phyloP scores from a whole-genome alignment of 805 yeast genomes.

The Candida vaughaniae region DNA sequence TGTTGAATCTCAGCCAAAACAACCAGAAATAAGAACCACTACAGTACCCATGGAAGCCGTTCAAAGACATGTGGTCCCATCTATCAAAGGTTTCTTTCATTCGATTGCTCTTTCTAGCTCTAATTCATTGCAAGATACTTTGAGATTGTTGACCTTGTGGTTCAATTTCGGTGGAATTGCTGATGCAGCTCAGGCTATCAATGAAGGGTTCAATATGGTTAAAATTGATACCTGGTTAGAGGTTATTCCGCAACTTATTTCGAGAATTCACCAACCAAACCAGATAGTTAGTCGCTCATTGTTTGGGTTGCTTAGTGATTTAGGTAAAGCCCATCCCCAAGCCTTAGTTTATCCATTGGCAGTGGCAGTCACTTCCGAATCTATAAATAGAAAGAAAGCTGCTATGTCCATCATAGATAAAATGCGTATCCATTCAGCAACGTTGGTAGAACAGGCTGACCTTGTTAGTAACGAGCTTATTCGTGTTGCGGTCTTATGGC shows the following conservation, averaged over 20 bases:
- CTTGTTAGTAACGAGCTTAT: constrained; percentile 91
- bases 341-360: constrained; percentile 93
- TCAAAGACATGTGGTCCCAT: constrained; percentile 90
- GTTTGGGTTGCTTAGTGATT: constrained; percentile 74
- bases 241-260: constrained; percentile 91
- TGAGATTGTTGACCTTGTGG: constrained; percentile 90
- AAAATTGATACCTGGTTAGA: constrained; percentile 93
- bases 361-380: constrained; percentile 93
- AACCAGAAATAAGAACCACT: constrained; percentile 16
- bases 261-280: constrained; percentile 95
- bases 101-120: constrained; percentile 86
- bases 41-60: constrained; percentile 53
- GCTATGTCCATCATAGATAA: constrained; percentile 89
- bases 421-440: constrained; percentile 85
- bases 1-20: constrained; percentile 9
- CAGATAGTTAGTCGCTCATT: constrained; percentile 78
- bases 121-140: constrained; percentile 88
- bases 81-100: constrained; percentile 93
- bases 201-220: constrained; percentile 86
- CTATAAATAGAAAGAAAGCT: constrained; percentile 84
- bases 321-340: constrained; percentile 96
- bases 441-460: constrained; percentile 87
- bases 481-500: constrained; percentile 95
- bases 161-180: constrained; percentile 92
- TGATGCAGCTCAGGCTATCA: constrained; percentile 87